phyloP scores from a whole-genome alignment of 306 rosid species.

The Quillaja saponaria region DNA sequence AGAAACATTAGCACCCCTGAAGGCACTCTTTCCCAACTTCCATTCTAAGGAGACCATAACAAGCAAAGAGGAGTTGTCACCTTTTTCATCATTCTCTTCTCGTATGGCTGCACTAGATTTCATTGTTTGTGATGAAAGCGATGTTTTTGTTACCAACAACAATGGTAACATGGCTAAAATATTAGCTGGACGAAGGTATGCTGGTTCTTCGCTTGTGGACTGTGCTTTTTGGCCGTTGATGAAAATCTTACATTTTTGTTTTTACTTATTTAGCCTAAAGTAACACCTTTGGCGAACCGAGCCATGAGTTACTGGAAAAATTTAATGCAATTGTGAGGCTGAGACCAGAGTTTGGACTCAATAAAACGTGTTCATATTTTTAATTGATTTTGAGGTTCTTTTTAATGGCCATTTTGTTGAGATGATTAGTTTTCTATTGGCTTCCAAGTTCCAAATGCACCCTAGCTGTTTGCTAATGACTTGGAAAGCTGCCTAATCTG shows the following conservation, averaged over 20 bases:
- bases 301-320: neutral
- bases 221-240: neutral
- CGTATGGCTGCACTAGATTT: conserved; percentile 96
- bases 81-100: conserved; percentile 74
- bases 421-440: no score
- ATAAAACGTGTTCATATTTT: neutral
- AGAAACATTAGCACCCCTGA: conserved; percentile 72
- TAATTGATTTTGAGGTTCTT: conserved; percentile 7
- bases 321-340: conserved; percentile 5
- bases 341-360: neutral
- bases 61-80: conserved; percentile 65
- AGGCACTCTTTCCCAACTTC: conserved; percentile 71
- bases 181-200: conserved; percentile 87
- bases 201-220: neutral
- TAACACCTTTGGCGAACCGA: neutral
- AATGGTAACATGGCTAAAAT: conserved; percentile 98
- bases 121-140: conserved; percentile 75
- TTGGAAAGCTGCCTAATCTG: conserved; percentile 6
- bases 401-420: no score
- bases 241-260: neutral
- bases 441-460: no score
- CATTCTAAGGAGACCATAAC: conserved; percentile 81
- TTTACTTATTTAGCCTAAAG: neutral
- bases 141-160: conserved; percentile 82
- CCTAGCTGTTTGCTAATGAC: conserved; percentile 7